Conservation (phyloP, 2,329 filamentous ascomycete genomes). For the Aspergillus nomiae region DNA sequence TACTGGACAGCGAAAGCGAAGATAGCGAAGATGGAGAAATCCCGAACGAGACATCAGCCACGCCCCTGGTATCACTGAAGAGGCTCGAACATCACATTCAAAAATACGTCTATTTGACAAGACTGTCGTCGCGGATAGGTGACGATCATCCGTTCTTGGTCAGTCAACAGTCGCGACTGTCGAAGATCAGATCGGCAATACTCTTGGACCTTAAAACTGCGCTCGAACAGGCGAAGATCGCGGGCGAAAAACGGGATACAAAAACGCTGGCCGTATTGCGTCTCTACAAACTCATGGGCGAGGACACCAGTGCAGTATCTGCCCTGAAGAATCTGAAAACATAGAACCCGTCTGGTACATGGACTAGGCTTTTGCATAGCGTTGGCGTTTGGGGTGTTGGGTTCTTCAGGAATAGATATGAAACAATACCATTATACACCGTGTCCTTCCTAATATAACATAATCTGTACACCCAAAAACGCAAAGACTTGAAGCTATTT, state of each 20-base stretch:
- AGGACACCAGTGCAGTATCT: conserved; percentile 60
- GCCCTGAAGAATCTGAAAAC: conserved; percentile 52
- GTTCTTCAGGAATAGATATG: conserved; percentile 23
- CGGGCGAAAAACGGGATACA: conserved; percentile 36
- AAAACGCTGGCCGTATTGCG: conserved; percentile 58
- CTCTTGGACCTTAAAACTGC: conserved; percentile 66
- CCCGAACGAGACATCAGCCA: conserved; percentile 38
- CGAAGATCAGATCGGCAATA: conserved; percentile 62
- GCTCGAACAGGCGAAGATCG: conserved; percentile 57
- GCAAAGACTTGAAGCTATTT: conserved; percentile 44
- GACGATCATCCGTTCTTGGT: conserved; percentile 64
- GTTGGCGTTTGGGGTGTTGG: conserved; percentile 41
- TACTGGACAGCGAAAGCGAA: conserved; percentile 37
- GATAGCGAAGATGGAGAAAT: conserved; percentile 44
- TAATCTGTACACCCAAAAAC: conserved; percentile 40
- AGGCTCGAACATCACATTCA: conserved; percentile 58
- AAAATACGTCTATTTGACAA: conserved; percentile 60
- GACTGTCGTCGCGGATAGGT: conserved; percentile 54
- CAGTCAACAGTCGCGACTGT: conserved; percentile 58
- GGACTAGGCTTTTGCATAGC: conserved; percentile 38
- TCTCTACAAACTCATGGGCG: conserved; percentile 64
- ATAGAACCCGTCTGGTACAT: conserved; percentile 20
- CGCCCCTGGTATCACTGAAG: conserved; percentile 38
- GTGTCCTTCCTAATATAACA: conserved; percentile 44
- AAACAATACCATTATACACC: conserved; percentile 46